These are phyloP conservation scores for Tricholoma sp. DNA, from an alignment of 768 basidiomycete genomes.

Conservation along the genomic window DNA sequence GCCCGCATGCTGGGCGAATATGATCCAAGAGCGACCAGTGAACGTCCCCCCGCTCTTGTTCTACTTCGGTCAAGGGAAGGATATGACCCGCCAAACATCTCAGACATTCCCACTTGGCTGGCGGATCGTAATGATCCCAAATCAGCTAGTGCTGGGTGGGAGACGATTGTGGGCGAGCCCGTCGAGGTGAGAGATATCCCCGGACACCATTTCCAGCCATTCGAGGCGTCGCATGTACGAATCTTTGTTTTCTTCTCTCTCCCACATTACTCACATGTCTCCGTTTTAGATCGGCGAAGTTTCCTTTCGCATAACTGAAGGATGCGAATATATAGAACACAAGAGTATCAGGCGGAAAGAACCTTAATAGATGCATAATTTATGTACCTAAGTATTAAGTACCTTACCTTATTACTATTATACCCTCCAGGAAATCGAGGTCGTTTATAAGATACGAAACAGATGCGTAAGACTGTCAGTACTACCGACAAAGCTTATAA, in stretches of 20 bases:
- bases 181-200: slow-evolving; percentile 51
- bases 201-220: slow-evolving; percentile 62
- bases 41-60: slow-evolving; percentile 32
- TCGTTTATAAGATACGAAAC: too few species aligned
- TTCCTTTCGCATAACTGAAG: slow-evolving; percentile 26
- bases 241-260: not conserved
- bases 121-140: slow-evolving; percentile 34
- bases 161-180: slow-evolving; percentile 28
- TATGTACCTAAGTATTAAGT: not conserved
- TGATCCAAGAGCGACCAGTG: slow-evolving; percentile 24
- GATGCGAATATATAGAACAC: slow-evolving; percentile 18
- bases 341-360: not conserved
- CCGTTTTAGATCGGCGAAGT: slow-evolving; percentile 24
- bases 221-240: slow-evolving; percentile 45
- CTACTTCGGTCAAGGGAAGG: slow-evolving; percentile 51
- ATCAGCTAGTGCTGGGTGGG: slow-evolving; percentile 41
- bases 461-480: too few species aligned
- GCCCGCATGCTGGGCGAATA: slow-evolving; percentile 44
- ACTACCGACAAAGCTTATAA: too few species aligned
- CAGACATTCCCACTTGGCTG: slow-evolving; percentile 48
- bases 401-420: too few species aligned
- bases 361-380: not conserved
- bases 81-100: slow-evolving; percentile 28
- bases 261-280: not conserved
- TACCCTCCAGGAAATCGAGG: too few species aligned